A percentile compares a stretch with the other conserved stretches of the same genome.
phyloP scores from a whole-genome alignment of 2,329 filamentous ascomycete species.

The Clarireedia homoeocarpa region DNA sequence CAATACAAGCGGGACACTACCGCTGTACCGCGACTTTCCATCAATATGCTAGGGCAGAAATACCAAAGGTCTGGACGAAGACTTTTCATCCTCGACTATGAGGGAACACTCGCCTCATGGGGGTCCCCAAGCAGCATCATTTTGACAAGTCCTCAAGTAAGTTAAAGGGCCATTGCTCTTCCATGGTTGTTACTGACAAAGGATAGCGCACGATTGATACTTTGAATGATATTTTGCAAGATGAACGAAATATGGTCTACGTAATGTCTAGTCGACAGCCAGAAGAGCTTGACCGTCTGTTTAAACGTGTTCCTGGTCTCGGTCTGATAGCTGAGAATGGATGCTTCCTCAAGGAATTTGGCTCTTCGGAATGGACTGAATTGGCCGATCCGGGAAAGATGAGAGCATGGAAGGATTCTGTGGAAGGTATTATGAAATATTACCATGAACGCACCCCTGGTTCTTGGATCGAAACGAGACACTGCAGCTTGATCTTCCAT shows the following conservation, averaged over 20 bases:
- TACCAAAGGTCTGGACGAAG: slow-evolving; percentile 62
- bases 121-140: slow-evolving; percentile 79
- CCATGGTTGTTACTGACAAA: slow-evolving; percentile 14
- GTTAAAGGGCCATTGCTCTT: slow-evolving; percentile 5
- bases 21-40: slow-evolving; percentile 75
- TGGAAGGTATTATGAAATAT: slow-evolving; percentile 77
- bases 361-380: slow-evolving; percentile 63
- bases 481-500: slow-evolving; percentile 86
- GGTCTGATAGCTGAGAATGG: slow-evolving; percentile 94
- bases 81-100: slow-evolving; percentile 87
- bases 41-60: slow-evolving; percentile 52
- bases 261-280: slow-evolving; percentile 87
- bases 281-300: slow-evolving; percentile 80
- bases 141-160: slow-evolving; percentile 65
- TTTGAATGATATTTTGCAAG: slow-evolving; percentile 71
- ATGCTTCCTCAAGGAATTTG: slow-evolving; percentile 73
- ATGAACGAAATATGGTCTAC: slow-evolving; percentile 79
- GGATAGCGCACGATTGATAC: slow-evolving; percentile 68
- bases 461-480: slow-evolving; percentile 81
- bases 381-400: slow-evolving; percentile 68
- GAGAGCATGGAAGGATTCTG: slow-evolving; percentile 72
- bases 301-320: slow-evolving; percentile 73
- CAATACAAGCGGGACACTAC: slow-evolving; percentile 79
- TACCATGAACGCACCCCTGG: slow-evolving; percentile 86
- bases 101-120: slow-evolving; percentile 85